Base-by-base conservation (phyloP, 352 stramenopile species). In the Phytopythium oedochilum region DNA sequence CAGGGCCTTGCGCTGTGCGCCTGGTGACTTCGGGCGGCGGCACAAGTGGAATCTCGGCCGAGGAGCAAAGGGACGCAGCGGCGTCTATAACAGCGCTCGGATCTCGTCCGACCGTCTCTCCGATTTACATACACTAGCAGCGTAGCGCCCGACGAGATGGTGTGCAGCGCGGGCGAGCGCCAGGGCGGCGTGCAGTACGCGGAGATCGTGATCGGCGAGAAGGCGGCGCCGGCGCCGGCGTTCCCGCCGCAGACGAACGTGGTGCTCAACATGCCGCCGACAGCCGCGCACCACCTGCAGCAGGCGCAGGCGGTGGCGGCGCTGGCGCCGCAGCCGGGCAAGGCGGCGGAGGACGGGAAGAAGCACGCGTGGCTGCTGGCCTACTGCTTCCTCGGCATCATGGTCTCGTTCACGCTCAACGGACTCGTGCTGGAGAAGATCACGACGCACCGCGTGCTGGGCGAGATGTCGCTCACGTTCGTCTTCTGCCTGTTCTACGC, bases 351-450 rank as follows among this genome's bases (percentile, higher is more conserved):
- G 5, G 57, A 47, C 9, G 51, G 57, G 20, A 78, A 79, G 61
- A 75, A 76, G 57, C 75, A 66, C 50, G 42, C 78, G 10, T 86
- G 74, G 75, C 58, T 93, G 29, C 60, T 93, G 20, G 65, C 59
- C 14, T 92, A 86, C 59, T 94, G 84, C 67, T 92, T 85, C 60
- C 36, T 88, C 14, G 84, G 84, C 38, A 90, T 92, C 59, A 88
- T 92, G 77, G 68, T 92, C 6, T 89, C 80, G 15, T 94, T 94
- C 66, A 86, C 81, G 48, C 68, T 92, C 10, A 90, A 92, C 62
- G 83, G 80, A 5, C 59, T 94, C 15, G 73, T 91, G 52, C 66
- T 94, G 9, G 84, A 94, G 63, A 90, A 90, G 64, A 80, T 94
- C 59, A 91, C 84, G 44, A 92, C 68, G n/a, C 78, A 89, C 60